These are phyloP conservation scores for Aspergillus pseudoglaucus DNA, from an alignment of 2,329 filamentous ascomycete genomes.

Conservation along the genomic window DNA sequence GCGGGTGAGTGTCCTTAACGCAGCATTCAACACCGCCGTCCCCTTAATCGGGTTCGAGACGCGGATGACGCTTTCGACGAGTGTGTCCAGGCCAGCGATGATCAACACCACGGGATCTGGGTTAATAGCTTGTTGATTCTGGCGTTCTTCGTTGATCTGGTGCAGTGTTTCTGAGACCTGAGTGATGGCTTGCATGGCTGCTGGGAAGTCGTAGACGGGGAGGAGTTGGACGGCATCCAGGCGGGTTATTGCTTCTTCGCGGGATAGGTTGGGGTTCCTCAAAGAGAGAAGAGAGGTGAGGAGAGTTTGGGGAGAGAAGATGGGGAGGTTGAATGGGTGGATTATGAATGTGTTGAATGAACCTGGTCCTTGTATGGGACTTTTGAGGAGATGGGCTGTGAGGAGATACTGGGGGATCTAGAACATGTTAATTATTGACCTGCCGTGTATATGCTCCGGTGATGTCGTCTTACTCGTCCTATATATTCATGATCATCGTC, in stretches of 20 bases:
- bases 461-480: conserved; percentile 20
- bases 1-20: conserved; percentile 27
- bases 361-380: conserved; percentile 1
- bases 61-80: conserved; percentile 31
- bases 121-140: not conserved
- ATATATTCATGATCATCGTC: conserved; percentile 21
- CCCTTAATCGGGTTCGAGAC: conserved; percentile 31
- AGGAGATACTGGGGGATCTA: conserved; percentile 28
- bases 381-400: conserved; percentile 13
- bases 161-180: conserved; percentile 24
- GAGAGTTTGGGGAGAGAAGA: conserved; percentile 25
- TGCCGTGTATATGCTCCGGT: not conserved
- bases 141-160: conserved; percentile 7
- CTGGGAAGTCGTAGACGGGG: conserved; percentile 25
- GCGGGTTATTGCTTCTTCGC: conserved; percentile 22
- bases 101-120: conserved; percentile 19
- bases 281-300: conserved; percentile 20
- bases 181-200: conserved; percentile 23
- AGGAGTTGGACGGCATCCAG: conserved; percentile 30
- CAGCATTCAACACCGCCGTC: conserved; percentile 25
- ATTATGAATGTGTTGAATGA: conserved; percentile 28
- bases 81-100: conserved; percentile 31
- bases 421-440: too few relatives aligned
- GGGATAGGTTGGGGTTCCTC: conserved; percentile 10
- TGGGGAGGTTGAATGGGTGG: conserved; percentile 22